These are phyloP conservation scores for Orbilia ellipsospora DNA, from an alignment of 2,329 filamentous ascomycete species.

Conservation along the genomic window DNA sequence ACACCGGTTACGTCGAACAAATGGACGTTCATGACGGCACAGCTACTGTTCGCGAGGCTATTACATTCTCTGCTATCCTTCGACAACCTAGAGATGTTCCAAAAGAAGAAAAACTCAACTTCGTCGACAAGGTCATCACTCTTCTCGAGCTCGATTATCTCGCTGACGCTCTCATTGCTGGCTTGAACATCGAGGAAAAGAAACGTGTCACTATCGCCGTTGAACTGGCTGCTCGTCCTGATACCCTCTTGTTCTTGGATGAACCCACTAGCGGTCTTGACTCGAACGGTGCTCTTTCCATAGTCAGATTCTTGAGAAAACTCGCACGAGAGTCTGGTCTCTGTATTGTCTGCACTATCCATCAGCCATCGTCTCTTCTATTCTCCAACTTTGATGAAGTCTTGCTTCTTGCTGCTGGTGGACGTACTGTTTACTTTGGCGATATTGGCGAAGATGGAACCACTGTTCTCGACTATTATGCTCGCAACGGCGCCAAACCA, in stretches of 20 bases:
- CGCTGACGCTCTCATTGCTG: conserved; percentile 73
- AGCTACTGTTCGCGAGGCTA: conserved; percentile 74
- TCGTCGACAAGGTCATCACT: conserved; percentile 74
- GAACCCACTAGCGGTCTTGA: conserved; percentile 79
- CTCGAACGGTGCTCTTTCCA: conserved; percentile 75
- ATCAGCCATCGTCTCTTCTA: conserved; percentile 76
- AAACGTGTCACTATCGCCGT: conserved; percentile 80
- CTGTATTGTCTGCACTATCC: conserved; percentile 79
- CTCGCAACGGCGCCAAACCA: conserved; percentile 56
- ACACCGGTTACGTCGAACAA: conserved; percentile 78
- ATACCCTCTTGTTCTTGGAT: conserved; percentile 75
- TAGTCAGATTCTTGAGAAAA: conserved; percentile 76
- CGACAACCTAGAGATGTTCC: conserved; percentile 70
- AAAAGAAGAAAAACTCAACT: conserved; percentile 72
- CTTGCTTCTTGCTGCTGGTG: conserved; percentile 74
- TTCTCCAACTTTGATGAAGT: conserved; percentile 81
- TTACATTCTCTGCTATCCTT: conserved; percentile 75
- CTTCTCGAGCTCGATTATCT: conserved; percentile 74
- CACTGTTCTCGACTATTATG: conserved; percentile 75
- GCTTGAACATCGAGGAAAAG: conserved; percentile 74
- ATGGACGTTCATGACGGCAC: conserved; percentile 77
- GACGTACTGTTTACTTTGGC: conserved; percentile 79
- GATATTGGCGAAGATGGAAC: conserved; percentile 75
- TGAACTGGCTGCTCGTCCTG: conserved; percentile 76
- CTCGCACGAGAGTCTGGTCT: conserved; percentile 72